phyloP scores from a whole-genome alignment of 345 rosid species.

The Barbarea vulgaris region DNA sequence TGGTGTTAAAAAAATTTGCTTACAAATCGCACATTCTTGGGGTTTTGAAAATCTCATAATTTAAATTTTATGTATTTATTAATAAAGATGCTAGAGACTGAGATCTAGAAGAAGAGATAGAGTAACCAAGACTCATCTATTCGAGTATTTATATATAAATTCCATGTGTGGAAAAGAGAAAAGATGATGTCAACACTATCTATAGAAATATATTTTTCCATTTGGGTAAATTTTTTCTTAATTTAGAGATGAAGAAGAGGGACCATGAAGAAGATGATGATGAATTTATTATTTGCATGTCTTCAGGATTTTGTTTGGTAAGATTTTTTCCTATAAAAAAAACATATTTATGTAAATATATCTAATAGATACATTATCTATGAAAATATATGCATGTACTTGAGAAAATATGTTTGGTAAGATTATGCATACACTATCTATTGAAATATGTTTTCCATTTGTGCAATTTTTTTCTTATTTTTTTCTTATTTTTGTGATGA shows the following conservation, averaged over 20 bases:
- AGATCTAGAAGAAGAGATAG: not conserved
- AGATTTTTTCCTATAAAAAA: not conserved
- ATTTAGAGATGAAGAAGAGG: constrained; percentile 13
- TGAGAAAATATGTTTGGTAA: too few relatives aligned
- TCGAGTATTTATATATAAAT: constrained; percentile 11
- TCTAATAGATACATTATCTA: too few relatives aligned
- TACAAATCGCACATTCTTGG: constrained; percentile 26
- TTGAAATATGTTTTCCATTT: too few relatives aligned
- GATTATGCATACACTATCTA: too few relatives aligned
- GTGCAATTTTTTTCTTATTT: too few relatives aligned
- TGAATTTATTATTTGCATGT: constrained; percentile 6
- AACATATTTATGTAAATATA: not conserved
- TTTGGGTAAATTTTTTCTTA: not conserved
- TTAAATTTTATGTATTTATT: not conserved
- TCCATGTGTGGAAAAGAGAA: not conserved
- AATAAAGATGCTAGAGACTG: not conserved
- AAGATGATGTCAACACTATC: not conserved
- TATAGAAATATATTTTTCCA: constrained; percentile 27
- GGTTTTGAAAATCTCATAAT: not conserved
- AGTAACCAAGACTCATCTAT: constrained; percentile 12
- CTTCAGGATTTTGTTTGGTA: not conserved
- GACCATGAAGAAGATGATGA: not conserved
- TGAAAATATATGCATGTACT: too few relatives aligned
- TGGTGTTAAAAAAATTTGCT: not conserved
- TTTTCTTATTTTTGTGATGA: too few relatives aligned